These are phyloP conservation scores for Tolypocladium cylindrosporum DNA, from an alignment of 2,329 filamentous ascomycete genomes.

Conservation along the genomic window DNA sequence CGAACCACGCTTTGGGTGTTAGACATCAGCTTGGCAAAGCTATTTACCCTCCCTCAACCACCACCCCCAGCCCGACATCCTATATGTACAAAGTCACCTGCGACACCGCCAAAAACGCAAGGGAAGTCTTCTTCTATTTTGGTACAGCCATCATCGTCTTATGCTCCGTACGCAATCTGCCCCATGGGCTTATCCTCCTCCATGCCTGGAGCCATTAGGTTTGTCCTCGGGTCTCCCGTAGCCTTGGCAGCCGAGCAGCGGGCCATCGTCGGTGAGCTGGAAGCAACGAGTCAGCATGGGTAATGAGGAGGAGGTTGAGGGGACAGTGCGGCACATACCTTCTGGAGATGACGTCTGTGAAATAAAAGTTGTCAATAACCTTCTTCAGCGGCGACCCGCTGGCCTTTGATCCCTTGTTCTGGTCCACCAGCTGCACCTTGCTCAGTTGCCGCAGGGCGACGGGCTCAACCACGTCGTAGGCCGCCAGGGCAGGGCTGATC, in stretches of 20 bases:
- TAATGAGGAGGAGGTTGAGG: conserved; percentile 5
- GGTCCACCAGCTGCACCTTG: conserved; percentile 91
- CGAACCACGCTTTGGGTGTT: neutral
- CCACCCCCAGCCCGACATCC: conserved; percentile 12
- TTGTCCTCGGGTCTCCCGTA: conserved; percentile 65
- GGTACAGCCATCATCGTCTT: conserved; percentile 21
- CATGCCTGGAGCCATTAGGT: conserved; percentile 67
- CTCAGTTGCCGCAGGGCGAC: conserved; percentile 64
- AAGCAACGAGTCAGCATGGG: conserved; percentile 11
- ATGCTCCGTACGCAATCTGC: conserved; percentile 49
- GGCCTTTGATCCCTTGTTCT: conserved; percentile 81
- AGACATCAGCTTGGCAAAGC: conserved; percentile 2
- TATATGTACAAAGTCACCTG: conserved; percentile 27
- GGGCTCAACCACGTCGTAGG: conserved; percentile 86
- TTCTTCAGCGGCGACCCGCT: conserved; percentile 68
- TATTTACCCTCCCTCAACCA: conserved; percentile 10
- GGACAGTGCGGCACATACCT: conserved; percentile 50
- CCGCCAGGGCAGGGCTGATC: conserved; percentile 80
- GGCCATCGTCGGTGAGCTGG: conserved; percentile 93
- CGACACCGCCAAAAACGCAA: conserved; percentile 18
- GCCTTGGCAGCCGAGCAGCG: conserved; percentile 92
- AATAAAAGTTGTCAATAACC: conserved; percentile 93
- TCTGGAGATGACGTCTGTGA: conserved; percentile 93
- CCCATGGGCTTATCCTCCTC: conserved; percentile 52
- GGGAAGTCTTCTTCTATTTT: conserved; percentile 23